Percentiles rank a stretch among this genome's conserved stretches.
Evolutionary conservation across 2,329 filamentous ascomycete genomes (phyloP).

Genomic region (Arthrinium phaeospermum): DNA sequence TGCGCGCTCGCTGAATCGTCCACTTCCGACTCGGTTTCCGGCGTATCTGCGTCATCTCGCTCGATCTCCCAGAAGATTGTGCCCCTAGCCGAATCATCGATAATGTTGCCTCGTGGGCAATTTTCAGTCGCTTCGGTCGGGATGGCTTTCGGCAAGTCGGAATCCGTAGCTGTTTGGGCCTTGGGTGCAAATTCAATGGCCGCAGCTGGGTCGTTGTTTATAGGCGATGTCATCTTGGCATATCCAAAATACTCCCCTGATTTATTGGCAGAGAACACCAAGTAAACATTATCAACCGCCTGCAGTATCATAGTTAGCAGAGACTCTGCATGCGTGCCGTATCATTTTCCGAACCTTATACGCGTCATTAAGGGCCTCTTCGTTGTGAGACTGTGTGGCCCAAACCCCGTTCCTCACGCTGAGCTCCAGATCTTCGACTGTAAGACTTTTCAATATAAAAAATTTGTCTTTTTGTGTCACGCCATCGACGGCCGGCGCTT

Average conservation of each 20-base stretch:
- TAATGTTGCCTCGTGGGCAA: constrained; percentile 83
- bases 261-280: constrained; percentile 96
- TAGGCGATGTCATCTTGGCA: constrained; percentile 85
- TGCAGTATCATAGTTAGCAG: constrained; percentile 42
- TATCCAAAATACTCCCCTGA: constrained; percentile 98
- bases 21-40: constrained; percentile 35
- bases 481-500: constrained; percentile 27
- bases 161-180: constrained; percentile 60
- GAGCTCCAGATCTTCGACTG: constrained; percentile 84
- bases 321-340: background rate
- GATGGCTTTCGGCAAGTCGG: constrained; percentile 79
- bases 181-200: constrained; percentile 73
- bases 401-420: constrained; percentile 89
- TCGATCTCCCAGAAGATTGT: constrained; percentile 97
- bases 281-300: constrained; percentile 82
- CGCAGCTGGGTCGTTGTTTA: constrained; percentile 76
- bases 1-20: constrained; percentile 38
- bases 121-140: constrained; percentile 78
- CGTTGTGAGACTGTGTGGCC: constrained; percentile 95
- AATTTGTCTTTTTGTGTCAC: constrained; percentile 69
- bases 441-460: constrained; percentile 93
- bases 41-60: constrained; percentile 54
- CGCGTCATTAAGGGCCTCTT: constrained; percentile 80
- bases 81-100: constrained; percentile 90
- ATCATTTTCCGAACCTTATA: constrained; percentile 65